Conservation (phyloP, 2,329 filamentous ascomycete species). For the Albifimbria verrucaria region DNA sequence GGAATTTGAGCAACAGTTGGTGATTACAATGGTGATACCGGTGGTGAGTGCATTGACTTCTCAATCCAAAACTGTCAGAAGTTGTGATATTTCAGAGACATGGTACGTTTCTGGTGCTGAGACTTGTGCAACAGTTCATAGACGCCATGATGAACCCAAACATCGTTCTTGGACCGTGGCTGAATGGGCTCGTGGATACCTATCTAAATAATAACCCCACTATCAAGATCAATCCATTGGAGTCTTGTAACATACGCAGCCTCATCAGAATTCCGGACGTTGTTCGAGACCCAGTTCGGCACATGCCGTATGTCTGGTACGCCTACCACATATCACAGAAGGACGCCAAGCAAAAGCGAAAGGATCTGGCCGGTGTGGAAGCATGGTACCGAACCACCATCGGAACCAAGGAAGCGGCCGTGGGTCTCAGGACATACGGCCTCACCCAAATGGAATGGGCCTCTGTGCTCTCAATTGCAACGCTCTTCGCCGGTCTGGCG, state of each 20-base stretch:
- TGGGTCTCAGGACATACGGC: conserved; percentile 3
- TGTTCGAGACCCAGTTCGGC: conserved; percentile 12
- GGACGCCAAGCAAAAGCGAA: conserved; percentile 9
- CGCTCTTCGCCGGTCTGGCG: conserved; percentile 20
- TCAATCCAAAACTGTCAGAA: too few relatives aligned
- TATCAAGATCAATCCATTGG: conserved; percentile 2
- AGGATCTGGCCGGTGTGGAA: neutral
- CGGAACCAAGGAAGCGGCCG: neutral
- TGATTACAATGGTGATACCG: conserved; percentile 25
- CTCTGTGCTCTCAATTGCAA: conserved; percentile 13
- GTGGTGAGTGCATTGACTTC: too few relatives aligned
- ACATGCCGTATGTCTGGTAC: conserved; percentile 12
- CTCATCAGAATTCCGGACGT: conserved; percentile 15
- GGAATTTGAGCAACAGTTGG: conserved; percentile 25
- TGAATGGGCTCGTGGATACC: conserved; percentile 9
- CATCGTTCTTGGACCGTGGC: conserved; percentile 20
- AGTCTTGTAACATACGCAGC: conserved; percentile 8
- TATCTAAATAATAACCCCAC: conserved; percentile 7
- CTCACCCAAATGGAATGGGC: conserved; percentile 12
- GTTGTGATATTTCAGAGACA: too few relatives aligned
- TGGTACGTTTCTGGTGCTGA: too few relatives aligned
- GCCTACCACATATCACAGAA: conserved; percentile 14
- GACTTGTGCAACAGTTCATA: conserved; percentile 19
- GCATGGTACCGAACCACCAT: neutral
- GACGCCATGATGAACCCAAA: conserved; percentile 27